phyloP scores from a whole-genome alignment of 2,329 filamentous ascomycete genomes.

The Verticillium zaregamsianum region DNA sequence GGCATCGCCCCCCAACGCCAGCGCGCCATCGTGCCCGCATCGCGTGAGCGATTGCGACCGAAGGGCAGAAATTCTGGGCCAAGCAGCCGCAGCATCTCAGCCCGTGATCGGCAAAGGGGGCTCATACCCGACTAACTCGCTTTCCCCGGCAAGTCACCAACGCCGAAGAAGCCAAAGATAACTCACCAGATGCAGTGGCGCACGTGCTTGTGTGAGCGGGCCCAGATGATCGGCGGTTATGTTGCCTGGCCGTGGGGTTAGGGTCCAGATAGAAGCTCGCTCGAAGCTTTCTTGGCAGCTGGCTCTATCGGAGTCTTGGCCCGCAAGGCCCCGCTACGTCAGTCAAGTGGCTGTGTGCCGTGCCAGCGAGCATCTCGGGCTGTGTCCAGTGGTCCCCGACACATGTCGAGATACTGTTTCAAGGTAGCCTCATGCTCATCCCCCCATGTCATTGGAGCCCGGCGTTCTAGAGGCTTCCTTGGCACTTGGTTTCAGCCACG shows the following conservation, averaged over 20 bases:
- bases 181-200: not conserved
- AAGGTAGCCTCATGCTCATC: not conserved
- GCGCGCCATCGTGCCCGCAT: not conserved
- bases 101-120: not conserved
- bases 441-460: not conserved
- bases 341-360: not conserved
- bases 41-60: not conserved
- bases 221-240: not conserved
- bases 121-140: not conserved
- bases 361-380: not conserved
- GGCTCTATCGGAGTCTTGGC: not conserved
- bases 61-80: not conserved
- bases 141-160: not conserved
- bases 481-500: not conserved
- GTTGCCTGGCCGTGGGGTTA: not conserved
- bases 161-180: not conserved
- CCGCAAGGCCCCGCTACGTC: not conserved
- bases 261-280: not conserved
- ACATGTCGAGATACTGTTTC: not conserved
- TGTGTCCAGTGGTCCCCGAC: not conserved
- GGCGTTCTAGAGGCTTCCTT: not conserved
- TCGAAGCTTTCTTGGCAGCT: not conserved
- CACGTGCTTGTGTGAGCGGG: not conserved
- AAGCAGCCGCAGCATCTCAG: not conserved
- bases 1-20: not conserved